phyloP scores from a whole-genome alignment of 495 filamentous ascomycete species.

The Saxophila tyrrhenica region DNA sequence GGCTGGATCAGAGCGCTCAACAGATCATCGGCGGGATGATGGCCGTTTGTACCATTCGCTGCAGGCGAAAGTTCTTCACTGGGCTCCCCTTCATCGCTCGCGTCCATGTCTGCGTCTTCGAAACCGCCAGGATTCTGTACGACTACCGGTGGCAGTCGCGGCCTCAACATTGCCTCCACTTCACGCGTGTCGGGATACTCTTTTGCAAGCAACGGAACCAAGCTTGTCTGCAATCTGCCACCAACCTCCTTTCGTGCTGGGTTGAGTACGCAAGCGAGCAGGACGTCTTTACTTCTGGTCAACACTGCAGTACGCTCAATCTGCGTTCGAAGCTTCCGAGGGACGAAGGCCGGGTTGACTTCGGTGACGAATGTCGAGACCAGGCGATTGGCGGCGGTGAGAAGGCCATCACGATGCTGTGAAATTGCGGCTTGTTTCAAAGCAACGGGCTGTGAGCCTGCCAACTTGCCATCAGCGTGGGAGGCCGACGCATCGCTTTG shows the following conservation, averaged over 20 bases:
- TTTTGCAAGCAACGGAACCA: slow-evolving; percentile 63
- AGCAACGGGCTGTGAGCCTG: too few relatives aligned
- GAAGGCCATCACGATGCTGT: slow-evolving; percentile 28
- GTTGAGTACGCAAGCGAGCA: slow-evolving; percentile 71
- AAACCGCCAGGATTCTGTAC: slow-evolving; percentile 6
- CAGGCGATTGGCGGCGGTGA: slow-evolving; percentile 44
- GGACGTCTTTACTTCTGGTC: slow-evolving; percentile 48
- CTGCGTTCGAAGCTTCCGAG: slow-evolving; percentile 51
- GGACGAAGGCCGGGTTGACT: slow-evolving; percentile 49
- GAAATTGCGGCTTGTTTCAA: too few relatives aligned
- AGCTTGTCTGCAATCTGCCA: slow-evolving; percentile 48
- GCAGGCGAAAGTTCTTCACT: not conserved
- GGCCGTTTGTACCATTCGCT: not conserved
- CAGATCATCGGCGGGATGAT: not conserved
- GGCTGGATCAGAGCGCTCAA: not conserved
- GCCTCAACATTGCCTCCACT: slow-evolving; percentile 62
- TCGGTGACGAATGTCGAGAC: slow-evolving; percentile 49
- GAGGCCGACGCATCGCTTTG: not conserved
- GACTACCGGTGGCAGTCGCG: slow-evolving; percentile 43
- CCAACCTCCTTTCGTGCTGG: slow-evolving; percentile 50
- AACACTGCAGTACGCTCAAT: slow-evolving; percentile 73
- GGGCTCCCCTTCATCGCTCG: slow-evolving; percentile 15
- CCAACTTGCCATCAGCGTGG: too few relatives aligned
- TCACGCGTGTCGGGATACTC: slow-evolving; percentile 46
- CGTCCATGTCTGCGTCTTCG: slow-evolving; percentile 15